phyloP scores from a whole-genome alignment of 305 asterid species.

The Solanum hybrid region DNA sequence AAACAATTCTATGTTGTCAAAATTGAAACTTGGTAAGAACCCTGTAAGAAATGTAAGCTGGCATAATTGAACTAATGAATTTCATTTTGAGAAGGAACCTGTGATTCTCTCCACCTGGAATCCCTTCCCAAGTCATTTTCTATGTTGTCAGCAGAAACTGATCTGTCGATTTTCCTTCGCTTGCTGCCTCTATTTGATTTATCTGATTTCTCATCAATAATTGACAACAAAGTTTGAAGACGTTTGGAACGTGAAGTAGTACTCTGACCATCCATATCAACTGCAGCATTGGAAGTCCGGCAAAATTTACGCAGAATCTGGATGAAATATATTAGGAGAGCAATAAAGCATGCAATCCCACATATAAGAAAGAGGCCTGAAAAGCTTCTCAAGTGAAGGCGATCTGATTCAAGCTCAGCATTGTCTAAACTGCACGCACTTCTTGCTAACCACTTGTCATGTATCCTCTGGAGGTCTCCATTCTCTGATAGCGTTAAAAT shows the following conservation, averaged over 20 bases:
- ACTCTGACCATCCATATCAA: slow-evolving; percentile 11
- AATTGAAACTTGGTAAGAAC: not conserved
- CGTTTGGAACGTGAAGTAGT: slow-evolving; percentile 41
- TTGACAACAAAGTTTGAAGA: slow-evolving; percentile 43
- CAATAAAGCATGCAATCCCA: slow-evolving; percentile 31
- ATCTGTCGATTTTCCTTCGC: slow-evolving; percentile 48
- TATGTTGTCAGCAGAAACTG: slow-evolving; percentile 23
- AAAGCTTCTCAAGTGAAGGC: slow-evolving; percentile 51
- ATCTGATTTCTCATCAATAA: slow-evolving; percentile 63
- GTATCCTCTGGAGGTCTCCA: slow-evolving; percentile 51
- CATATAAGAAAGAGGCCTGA: slow-evolving; percentile 40
- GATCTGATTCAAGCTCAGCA: slow-evolving; percentile 29
- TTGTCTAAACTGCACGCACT: slow-evolving; percentile 29
- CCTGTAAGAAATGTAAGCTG: not conserved
- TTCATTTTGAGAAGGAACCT: slow-evolving; percentile 2
- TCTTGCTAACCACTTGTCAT: slow-evolving; percentile 45
- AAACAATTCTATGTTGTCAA: not conserved
- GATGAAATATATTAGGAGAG: slow-evolving; percentile 37
- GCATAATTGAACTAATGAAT: not conserved
- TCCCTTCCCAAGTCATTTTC: slow-evolving; percentile 29
- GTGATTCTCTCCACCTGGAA: slow-evolving; percentile 3
- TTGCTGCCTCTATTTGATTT: slow-evolving; percentile 32
- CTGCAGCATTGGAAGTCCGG: slow-evolving; percentile 19
- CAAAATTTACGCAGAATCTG: slow-evolving; percentile 38
- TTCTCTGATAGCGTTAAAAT: slow-evolving; percentile 42